Conservation (phyloP, 2,329 filamentous ascomycete genomes). For the Scedosporium dehoogii region DNA sequence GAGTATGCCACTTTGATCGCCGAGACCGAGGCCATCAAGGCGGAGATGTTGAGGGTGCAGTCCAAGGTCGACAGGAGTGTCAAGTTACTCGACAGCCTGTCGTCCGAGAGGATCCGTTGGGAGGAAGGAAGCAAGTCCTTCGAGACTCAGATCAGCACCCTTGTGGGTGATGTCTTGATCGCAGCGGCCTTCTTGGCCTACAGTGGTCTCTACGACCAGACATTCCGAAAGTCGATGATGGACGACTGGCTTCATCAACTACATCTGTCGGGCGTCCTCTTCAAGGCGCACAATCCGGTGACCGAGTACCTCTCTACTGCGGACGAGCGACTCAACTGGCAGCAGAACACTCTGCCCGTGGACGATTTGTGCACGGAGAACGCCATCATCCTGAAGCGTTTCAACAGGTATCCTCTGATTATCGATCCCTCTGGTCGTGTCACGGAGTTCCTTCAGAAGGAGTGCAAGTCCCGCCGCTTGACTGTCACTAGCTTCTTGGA, state of each 20-base stretch:
- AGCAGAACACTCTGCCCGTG: slow-evolving; percentile 84
- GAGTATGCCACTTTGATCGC: slow-evolving; percentile 95
- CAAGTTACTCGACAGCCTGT: slow-evolving; percentile 84
- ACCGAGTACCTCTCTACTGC: slow-evolving; percentile 96
- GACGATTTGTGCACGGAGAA: slow-evolving; percentile 98
- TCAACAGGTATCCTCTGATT: slow-evolving; percentile 96
- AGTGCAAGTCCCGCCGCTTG: slow-evolving; percentile 74
- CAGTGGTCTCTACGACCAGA: slow-evolving; percentile 93
- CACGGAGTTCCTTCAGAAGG: slow-evolving; percentile 89
- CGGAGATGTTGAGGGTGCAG: slow-evolving; percentile 91
- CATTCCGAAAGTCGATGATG: slow-evolving; percentile 94
- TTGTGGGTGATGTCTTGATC: slow-evolving; percentile 90
- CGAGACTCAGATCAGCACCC: slow-evolving; percentile 92
- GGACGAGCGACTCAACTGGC: slow-evolving; percentile 90
- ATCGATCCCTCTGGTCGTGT: slow-evolving; percentile 94
- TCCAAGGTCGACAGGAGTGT: slow-evolving; percentile 98
- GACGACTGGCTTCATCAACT: slow-evolving; percentile 97
- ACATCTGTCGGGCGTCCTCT: slow-evolving; percentile 81
- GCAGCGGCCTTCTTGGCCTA: slow-evolving; percentile 98
- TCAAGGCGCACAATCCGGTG: slow-evolving; percentile 87
- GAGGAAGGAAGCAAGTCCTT: slow-evolving; percentile 97
- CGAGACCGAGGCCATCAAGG: slow-evolving; percentile 93
- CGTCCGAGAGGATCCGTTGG: slow-evolving; percentile 88
- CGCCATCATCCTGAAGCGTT: slow-evolving; percentile 91
- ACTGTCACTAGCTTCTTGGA: slow-evolving; percentile 98